These are phyloP conservation scores for Coemansia sp. DNA, from an alignment of 192 early-diverging fungal genomes.

Conservation along the genomic window DNA sequence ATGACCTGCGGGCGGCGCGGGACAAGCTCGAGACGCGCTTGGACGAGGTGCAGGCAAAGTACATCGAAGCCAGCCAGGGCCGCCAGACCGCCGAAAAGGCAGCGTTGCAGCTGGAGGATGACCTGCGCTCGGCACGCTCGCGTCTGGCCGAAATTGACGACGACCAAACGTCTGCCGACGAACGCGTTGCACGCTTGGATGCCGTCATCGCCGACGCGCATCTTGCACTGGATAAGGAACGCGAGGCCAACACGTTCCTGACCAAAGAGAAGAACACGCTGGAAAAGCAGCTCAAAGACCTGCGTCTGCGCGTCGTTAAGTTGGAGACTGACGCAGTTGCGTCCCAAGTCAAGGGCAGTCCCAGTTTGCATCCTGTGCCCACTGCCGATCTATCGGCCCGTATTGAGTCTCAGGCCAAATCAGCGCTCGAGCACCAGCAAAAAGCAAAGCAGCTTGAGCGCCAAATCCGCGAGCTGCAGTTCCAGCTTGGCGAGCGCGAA, in stretches of 20 bases:
- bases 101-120: conserved; percentile 67
- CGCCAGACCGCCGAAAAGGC: conserved; percentile 70
- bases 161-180: conserved; percentile 59
- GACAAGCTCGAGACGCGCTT: conserved; percentile 71
- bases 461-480: conserved; percentile 81
- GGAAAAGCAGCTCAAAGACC: conserved; percentile 84
- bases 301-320: conserved; percentile 72
- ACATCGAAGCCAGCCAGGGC: conserved; percentile 66
- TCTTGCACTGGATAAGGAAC: conserved; percentile 66
- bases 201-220: conserved; percentile 52
- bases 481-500: conserved; percentile 79
- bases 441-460: conserved; percentile 62
- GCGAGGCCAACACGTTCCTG: conserved; percentile 67
- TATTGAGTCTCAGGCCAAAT: conserved; percentile 48
- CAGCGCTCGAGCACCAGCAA: conserved; percentile 48
- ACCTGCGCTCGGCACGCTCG: conserved; percentile 71
- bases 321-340: conserved; percentile 69
- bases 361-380: conserved; percentile 49
- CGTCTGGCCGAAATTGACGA: conserved; percentile 76
- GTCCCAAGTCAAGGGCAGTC: conserved; percentile 58
- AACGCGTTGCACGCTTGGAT: conserved; percentile 61
- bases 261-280: conserved; percentile 73
- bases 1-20: conserved; percentile 68
- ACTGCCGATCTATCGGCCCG: conserved; percentile 36
- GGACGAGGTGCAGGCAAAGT: conserved; percentile 64